phyloP scores from a whole-genome alignment of 371 early-diverging fungal species.

The Mortierella sp. region DNA sequence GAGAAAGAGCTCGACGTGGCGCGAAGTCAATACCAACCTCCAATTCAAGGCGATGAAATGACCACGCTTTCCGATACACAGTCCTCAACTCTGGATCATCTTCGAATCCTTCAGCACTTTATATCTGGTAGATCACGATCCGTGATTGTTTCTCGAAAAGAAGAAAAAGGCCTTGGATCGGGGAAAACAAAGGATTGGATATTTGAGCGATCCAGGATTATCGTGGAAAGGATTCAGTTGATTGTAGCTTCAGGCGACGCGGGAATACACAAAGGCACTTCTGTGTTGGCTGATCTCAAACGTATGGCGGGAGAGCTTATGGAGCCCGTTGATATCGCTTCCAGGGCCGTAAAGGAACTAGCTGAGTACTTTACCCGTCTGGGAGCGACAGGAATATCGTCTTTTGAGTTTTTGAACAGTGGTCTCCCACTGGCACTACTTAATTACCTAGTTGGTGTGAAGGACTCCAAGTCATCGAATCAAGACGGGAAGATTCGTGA shows the following conservation, averaged over 20 bases:
- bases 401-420: slow-evolving; percentile 85
- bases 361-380: slow-evolving; percentile 52
- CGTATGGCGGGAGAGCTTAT: slow-evolving; percentile 23
- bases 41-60: background rate
- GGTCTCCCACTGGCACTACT: slow-evolving; percentile 74
- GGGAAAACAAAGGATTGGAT: slow-evolving; percentile 49
- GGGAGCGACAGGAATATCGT: slow-evolving; percentile 73
- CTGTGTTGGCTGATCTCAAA: slow-evolving; percentile 35
- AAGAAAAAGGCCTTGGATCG: slow-evolving; percentile 41
- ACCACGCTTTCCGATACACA: background rate
- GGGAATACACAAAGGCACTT: slow-evolving; percentile 10
- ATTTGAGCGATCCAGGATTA: slow-evolving; percentile 38
- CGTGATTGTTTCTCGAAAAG: slow-evolving; percentile 30
- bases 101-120: slow-evolving; percentile 34
- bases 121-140: slow-evolving; percentile 24
- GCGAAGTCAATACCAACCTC: background rate
- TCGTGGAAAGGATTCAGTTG: slow-evolving; percentile 19
- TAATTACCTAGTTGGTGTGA: slow-evolving; percentile 61
- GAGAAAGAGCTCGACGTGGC: slow-evolving; percentile 34
- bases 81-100: slow-evolving; percentile 22
- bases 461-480: slow-evolving; percentile 18
- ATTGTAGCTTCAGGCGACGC: background rate
- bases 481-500: slow-evolving; percentile 21
- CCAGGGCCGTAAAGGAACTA: slow-evolving; percentile 30
- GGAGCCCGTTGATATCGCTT: slow-evolving; percentile 18